phyloP scores from a whole-genome alignment of 1,284 basidiomycete species.

The Fomitopsis schrenkii region DNA sequence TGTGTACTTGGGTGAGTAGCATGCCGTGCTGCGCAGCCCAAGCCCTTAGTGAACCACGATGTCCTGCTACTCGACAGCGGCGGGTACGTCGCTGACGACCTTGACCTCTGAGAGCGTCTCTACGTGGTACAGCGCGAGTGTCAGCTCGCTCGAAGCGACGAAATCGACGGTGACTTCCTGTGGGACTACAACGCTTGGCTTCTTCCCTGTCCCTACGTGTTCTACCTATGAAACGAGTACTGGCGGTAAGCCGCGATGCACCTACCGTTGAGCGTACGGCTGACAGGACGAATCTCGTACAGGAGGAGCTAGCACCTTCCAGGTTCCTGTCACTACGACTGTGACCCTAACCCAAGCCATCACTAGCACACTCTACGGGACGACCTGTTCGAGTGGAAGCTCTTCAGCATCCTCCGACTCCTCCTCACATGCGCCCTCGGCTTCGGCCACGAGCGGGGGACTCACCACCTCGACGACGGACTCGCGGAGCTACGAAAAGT shows the following conservation, averaged over 20 bases:
- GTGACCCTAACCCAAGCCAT: neutral
- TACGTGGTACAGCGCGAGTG: slow-evolving; percentile 3
- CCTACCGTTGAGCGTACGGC: neutral
- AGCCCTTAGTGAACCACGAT: slow-evolving; percentile 1
- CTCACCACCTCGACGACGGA: neutral
- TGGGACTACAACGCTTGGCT: neutral
- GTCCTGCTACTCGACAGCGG: slow-evolving; percentile 4
- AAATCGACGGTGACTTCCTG: slow-evolving; percentile 3
- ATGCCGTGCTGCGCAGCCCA: neutral
- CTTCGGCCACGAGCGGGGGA: neutral
- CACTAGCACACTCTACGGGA: slow-evolving; percentile 1
- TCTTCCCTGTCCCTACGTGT: neutral
- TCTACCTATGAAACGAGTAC: neutral
- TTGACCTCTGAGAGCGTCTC: slow-evolving; percentile 4
- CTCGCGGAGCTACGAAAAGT: neutral
- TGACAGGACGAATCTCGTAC: neutral
- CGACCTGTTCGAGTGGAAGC: neutral
- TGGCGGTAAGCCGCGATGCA: neutral
- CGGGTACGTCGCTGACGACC: slow-evolving; percentile 3
- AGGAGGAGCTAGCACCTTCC: slow-evolving; percentile 1
- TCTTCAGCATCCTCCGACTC: neutral
- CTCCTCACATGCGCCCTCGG: neutral
- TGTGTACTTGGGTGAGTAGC: neutral
- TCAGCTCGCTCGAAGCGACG: neutral
- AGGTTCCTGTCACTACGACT: neutral